Evolutionary conservation across 352 stramenopile genomes (phyloP), one percentile per base, ranked within the genome.

Genomic region (Phytophthora capsici): DNA sequence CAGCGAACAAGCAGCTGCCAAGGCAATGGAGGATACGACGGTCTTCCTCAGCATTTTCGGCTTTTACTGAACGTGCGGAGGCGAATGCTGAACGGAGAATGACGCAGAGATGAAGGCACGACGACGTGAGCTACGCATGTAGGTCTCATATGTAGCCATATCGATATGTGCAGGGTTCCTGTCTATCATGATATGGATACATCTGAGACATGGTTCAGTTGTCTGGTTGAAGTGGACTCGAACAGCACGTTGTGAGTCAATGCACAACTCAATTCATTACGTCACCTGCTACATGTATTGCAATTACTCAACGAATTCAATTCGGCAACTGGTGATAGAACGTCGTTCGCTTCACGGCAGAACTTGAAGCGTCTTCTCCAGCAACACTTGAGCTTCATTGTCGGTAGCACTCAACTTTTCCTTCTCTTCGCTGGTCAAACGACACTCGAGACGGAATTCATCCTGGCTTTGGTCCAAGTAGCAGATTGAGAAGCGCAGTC

Each of bases 101-200:
- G 50, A 58, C 22, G 22, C 47, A 58, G 47, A 63, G 44, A 55
- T 23, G 34, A 59, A 30, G 45, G 23, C 22, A 61, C 43, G 41
- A 60, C 56, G 36, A 34, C 30, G 38, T 25, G 49, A 16, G 28
- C 28, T 63, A 73, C 57, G 46, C 13, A 76, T 52, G 63, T 2
- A 41, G 14, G 36, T 41, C n/a, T 19, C 36, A n/a, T 41, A 19
- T n/a, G 28, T 34, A 34, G 28, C n/a, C n/a, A 41, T 67, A 10
- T 30, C 47, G 68, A 76, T 70, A 76, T 70, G 57, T 2, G 14
- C 8, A 3, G 9, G 28, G 28, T 41, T 19, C 36, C 36, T 41
- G 36, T n/a, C 6, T 19, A 41, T 67, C 7, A 22, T 41, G 68
- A 76, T 73, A 76, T 70, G 53, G 53, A 22, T 65, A 69, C 65